Conservation (phyloP, 495 filamentous ascomycete species). For the Umbilicaria muhlenbergii region DNA sequence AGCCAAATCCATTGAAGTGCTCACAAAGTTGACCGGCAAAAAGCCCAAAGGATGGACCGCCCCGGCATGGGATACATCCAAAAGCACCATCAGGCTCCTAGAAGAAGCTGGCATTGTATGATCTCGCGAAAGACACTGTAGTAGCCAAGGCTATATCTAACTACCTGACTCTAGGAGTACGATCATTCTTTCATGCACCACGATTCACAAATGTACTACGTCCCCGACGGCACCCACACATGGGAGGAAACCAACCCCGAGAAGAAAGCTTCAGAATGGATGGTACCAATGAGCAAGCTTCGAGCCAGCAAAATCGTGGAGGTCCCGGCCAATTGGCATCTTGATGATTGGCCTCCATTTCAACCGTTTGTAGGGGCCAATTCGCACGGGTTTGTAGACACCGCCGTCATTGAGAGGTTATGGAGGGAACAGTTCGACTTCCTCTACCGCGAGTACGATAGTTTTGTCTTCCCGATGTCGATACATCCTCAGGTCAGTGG, state of each 20-base stretch:
- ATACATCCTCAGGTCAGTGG: slow-evolving; percentile 46
- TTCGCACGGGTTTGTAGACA: slow-evolving; percentile 41
- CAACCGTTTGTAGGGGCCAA: slow-evolving; percentile 37
- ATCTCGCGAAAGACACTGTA: neutral
- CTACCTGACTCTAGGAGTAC: slow-evolving; percentile 6
- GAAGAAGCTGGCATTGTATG: slow-evolving; percentile 21
- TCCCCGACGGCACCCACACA: slow-evolving; percentile 24
- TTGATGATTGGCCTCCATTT: slow-evolving; percentile 30
- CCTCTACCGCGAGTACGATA: slow-evolving; percentile 43
- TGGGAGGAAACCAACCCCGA: slow-evolving; percentile 35
- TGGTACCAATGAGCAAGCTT: slow-evolving; percentile 34
- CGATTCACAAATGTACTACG: slow-evolving; percentile 41
- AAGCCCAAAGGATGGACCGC: slow-evolving; percentile 23
- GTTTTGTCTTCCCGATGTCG: slow-evolving; percentile 45
- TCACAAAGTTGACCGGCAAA: slow-evolving; percentile 19
- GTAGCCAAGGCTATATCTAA: neutral
- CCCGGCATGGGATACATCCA: slow-evolving; percentile 34
- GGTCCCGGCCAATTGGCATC: slow-evolving; percentile 40
- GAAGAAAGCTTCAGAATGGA: slow-evolving; percentile 36
- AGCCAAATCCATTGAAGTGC: slow-evolving; percentile 16
- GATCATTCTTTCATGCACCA: slow-evolving; percentile 35
- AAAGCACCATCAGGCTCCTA: slow-evolving; percentile 32
- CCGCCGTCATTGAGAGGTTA: slow-evolving; percentile 36
- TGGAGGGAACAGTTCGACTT: slow-evolving; percentile 47
- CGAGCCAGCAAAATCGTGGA: slow-evolving; percentile 35